phyloP scores from a whole-genome alignment of 371 early-diverging fungal species.

The Polyrhizophydium stewartii region DNA sequence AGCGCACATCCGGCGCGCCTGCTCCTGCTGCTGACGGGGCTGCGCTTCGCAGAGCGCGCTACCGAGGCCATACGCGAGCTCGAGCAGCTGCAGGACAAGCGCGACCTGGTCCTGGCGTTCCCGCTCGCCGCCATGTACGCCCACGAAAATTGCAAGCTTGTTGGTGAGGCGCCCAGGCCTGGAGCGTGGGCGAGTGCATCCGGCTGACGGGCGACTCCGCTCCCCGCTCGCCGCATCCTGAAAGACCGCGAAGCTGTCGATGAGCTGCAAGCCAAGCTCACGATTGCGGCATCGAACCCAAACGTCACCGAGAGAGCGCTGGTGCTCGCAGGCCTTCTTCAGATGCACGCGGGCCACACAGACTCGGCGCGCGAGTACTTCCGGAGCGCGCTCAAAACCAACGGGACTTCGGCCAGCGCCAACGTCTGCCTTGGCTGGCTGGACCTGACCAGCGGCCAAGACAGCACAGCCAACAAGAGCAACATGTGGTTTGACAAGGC shows the following conservation, averaged over 20 bases:
- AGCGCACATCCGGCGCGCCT: too few relatives aligned
- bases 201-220: too few relatives aligned
- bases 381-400: constrained; percentile 13
- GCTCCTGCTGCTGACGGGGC: neutral
- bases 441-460: constrained; percentile 26
- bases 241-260: constrained; percentile 40
- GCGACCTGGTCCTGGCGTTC: constrained; percentile 34
- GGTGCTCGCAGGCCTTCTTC: constrained; percentile 27
- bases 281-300: constrained; percentile 25
- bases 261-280: constrained; percentile 42
- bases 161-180: constrained; percentile 34
- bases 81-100: constrained; percentile 36
- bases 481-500: constrained; percentile 40
- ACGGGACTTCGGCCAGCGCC: constrained; percentile 15
- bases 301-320: constrained; percentile 21
- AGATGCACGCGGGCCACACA: constrained; percentile 20
- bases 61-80: constrained; percentile 37
- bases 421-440: constrained; percentile 36
- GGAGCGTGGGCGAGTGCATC: too few relatives aligned
- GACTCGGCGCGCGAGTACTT: constrained; percentile 24
- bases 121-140: constrained; percentile 39
- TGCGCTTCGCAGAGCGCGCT: constrained; percentile 17
- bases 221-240: neutral
- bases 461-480: constrained; percentile 16
- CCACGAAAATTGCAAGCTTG: constrained; percentile 35